Evolutionary conservation across 2,329 filamentous ascomycete genomes (phyloP), one percentile per base, ranked within the genome.

Genomic region (Penicillium sp.): DNA sequence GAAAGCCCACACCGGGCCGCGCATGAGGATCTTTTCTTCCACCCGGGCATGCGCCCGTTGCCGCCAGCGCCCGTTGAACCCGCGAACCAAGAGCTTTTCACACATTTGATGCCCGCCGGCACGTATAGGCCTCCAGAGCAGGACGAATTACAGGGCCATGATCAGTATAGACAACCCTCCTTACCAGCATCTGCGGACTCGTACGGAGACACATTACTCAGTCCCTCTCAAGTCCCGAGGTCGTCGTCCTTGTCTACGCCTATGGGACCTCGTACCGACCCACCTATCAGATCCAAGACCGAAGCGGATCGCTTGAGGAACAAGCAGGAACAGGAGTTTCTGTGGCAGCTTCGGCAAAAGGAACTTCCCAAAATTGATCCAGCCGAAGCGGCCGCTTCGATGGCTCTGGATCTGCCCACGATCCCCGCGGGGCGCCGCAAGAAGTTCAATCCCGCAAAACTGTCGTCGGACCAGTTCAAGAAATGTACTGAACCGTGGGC

Each of bases 401-500:
- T 89, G 33, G 79, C 86, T 8, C 86, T 95, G 56, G 92, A 96
- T 70, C 80, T 94, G 45, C 95, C 95, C 44, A 87, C 88, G 4
- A 78, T 97, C 51, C 90, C 92, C 2, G 85, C 83, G 42, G 88
- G 87, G 5, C 85, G 88, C 60, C 88, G 89, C 64, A 87, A 86
- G 73, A 90, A 88, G 63, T 96, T 96, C 69, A 84, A 90, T 50
- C 90, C 92, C 1, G 82, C 88, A 16, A 96, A 96, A 69, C 76
- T 99, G 27, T 89, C 86, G 0, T 79, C 84, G 2, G 81, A 81
- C 16, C 92, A 99, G 64, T 92, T 95, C 72, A 86, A 85, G 61
- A 90, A 85, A 65, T 99, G 94, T 65, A 72, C 79, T 2, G 90
- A 96, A 70, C 94, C 94, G 1, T 99, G 94, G 94, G 91, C 92